These are phyloP conservation scores for Allium sativum DNA, from an alignment of 106 monocot species.

Conservation along the genomic window DNA sequence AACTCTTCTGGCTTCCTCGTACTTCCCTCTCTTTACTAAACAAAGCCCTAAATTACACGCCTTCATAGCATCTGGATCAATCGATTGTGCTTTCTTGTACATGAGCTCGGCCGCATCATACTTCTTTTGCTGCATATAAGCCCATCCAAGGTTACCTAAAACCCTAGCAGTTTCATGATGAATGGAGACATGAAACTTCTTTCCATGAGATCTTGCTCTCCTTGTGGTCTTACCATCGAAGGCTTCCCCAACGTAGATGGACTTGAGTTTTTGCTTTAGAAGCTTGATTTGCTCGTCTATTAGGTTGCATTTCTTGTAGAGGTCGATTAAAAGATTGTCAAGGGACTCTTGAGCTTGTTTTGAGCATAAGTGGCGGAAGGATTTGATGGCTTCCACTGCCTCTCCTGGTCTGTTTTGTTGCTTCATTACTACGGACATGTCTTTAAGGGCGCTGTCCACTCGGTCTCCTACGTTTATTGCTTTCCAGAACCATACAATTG, in stretches of 20 bases:
- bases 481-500: slow-evolving; percentile 25
- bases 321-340: slow-evolving; percentile 33
- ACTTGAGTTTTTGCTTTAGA: slow-evolving; percentile 11
- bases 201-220: slow-evolving; percentile 13
- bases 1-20: slow-evolving; percentile 9
- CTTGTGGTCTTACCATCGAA: slow-evolving; percentile 17
- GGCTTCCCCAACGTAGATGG: slow-evolving; percentile 19
- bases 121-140: slow-evolving; percentile 21
- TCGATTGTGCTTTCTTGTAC: slow-evolving; percentile 19
- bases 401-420: slow-evolving; percentile 24
- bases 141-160: slow-evolving; percentile 30
- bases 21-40: slow-evolving; percentile 17
- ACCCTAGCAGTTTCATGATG: slow-evolving; percentile 18
- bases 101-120: slow-evolving; percentile 20
- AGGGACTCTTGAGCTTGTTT: slow-evolving; percentile 22
- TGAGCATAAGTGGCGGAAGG: slow-evolving; percentile 25
- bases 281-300: slow-evolving; percentile 22
- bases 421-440: slow-evolving; percentile 30
- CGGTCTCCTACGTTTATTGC: slow-evolving; percentile 34
- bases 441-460: slow-evolving; percentile 34
- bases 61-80: slow-evolving; percentile 19
- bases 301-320: slow-evolving; percentile 35
- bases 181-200: slow-evolving; percentile 15
- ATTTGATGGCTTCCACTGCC: slow-evolving; percentile 34
- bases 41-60: slow-evolving; percentile 29